phyloP scores from a whole-genome alignment of 148 eudicot species.

The Rhododendron henanense region DNA sequence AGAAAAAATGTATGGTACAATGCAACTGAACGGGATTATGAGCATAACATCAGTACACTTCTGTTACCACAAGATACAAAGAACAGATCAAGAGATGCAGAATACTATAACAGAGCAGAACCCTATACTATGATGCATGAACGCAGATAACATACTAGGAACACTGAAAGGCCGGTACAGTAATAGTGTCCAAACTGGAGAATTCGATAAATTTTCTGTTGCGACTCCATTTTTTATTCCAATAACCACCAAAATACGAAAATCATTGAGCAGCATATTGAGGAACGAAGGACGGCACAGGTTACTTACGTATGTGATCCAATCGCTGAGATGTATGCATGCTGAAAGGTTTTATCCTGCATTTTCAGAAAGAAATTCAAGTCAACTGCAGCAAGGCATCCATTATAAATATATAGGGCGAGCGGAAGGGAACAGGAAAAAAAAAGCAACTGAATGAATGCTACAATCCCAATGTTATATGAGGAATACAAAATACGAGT shows the following conservation, averaged over 20 bases:
- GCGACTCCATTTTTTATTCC: neutral
- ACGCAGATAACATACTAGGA: neutral
- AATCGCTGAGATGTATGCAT: constrained; percentile 76
- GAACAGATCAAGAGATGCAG: neutral
- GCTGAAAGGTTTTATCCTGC: constrained; percentile 96
- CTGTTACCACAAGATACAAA: neutral
- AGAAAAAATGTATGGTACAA: neutral
- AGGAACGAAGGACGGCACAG: neutral
- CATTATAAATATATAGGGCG: neutral
- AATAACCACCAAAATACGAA: neutral
- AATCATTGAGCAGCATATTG: neutral
- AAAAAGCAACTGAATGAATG: neutral
- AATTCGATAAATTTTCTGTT: neutral
- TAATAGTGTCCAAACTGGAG: neutral
- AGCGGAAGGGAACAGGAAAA: neutral
- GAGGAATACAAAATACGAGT: neutral
- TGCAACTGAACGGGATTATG: neutral
- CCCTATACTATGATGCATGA: neutral
- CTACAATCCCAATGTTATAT: neutral
- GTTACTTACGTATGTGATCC: constrained; percentile 89
- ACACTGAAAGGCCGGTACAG: neutral
- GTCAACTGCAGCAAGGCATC: neutral
- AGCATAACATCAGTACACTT: neutral
- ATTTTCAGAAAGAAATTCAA: constrained; percentile 18
- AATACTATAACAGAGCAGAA: neutral